A percentile compares a stretch with the other conserved stretches of the same genome.
Conservation (phyloP, 176 grass and related monocot genomes). For the Ampelocalamus luodianensis region DNA sequence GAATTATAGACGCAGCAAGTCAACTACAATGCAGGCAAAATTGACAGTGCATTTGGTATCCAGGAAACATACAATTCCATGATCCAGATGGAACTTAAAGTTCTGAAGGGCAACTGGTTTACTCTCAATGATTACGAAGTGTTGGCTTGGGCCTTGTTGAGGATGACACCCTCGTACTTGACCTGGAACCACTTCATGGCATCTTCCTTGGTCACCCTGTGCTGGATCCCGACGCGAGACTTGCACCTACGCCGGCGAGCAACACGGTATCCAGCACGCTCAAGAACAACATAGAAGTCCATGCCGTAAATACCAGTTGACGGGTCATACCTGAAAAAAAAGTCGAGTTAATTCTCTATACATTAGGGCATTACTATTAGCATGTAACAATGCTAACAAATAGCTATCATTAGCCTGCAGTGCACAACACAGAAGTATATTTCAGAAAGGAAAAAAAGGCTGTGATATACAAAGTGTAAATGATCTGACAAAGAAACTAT, state of each 20-base stretch:
- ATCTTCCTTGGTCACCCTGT: slow-evolving; percentile 69
- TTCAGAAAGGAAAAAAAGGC: neutral
- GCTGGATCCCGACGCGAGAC: slow-evolving; percentile 61
- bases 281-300: slow-evolving; percentile 69
- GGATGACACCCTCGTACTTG: slow-evolving; percentile 74
- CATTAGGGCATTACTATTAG: neutral
- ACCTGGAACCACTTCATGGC: slow-evolving; percentile 82
- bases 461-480: neutral
- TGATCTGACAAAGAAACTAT: neutral
- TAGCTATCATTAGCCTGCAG: neutral
- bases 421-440: neutral
- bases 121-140: neutral
- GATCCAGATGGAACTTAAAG: slow-evolving; percentile 12
- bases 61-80: slow-evolving; percentile 46
- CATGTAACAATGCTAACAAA: neutral
- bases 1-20: slow-evolving; percentile 6
- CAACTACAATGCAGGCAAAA: slow-evolving; percentile 41
- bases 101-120: slow-evolving; percentile 8
- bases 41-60: slow-evolving; percentile 27
- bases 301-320: slow-evolving; percentile 76
- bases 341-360: neutral
- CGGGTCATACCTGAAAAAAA: slow-evolving; percentile 50
- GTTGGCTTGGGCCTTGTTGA: slow-evolving; percentile 63
- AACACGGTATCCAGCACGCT: slow-evolving; percentile 64
- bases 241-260: slow-evolving; percentile 65